These are phyloP conservation scores for Aspergillus panamensis DNA, from an alignment of 495 filamentous ascomycete species.

Conservation along the genomic window DNA sequence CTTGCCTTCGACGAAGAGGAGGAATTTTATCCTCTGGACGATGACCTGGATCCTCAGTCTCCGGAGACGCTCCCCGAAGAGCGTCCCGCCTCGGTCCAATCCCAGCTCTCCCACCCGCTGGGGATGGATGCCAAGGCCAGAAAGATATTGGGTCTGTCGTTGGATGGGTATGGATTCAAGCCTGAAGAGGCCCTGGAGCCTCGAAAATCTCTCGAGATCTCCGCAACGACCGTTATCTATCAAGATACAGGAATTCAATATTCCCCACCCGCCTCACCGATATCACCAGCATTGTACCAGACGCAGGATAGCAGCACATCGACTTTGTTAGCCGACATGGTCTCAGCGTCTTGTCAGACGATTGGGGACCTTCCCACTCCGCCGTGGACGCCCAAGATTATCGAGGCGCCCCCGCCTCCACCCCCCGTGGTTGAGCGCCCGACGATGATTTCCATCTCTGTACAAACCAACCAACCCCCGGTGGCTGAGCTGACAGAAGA, in stretches of 20 bases:
- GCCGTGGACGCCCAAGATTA: conserved; percentile 61
- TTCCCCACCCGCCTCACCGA: conserved; percentile 76
- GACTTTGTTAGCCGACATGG: conserved; percentile 50
- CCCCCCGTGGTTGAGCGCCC: conserved; percentile 16
- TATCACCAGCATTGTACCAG: conserved; percentile 27
- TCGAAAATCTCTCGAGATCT: conserved; percentile 15
- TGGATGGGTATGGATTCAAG: conserved; percentile 24
- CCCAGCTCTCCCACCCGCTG: conserved; percentile 37
- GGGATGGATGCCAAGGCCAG: conserved; percentile 45
- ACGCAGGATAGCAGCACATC: conserved; percentile 32
- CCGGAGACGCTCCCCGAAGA: conserved; percentile 48
- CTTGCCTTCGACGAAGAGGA: conserved; percentile 78
- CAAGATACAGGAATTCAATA: conserved; percentile 75
- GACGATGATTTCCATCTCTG: conserved; percentile 55
- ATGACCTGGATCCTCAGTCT: conserved; percentile 29
- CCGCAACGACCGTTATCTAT: conserved; percentile 41
- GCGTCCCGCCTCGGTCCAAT: conserved; percentile 42
- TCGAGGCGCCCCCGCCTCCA: conserved; percentile 31
- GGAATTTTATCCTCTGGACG: conserved; percentile 47
- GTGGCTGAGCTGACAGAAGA: conserved; percentile 17
- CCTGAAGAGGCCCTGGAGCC: conserved; percentile 21
- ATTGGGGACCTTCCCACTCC: conserved; percentile 62
- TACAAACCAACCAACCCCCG: conserved; percentile 59
- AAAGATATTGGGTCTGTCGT: conserved; percentile 47
- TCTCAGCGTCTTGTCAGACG: conserved; percentile 71